Percentiles rank a stretch among this genome's conserved stretches.
Conservation (phyloP, 2,329 filamentous ascomycete genomes). For the Colletotrichum tofieldiae region DNA sequence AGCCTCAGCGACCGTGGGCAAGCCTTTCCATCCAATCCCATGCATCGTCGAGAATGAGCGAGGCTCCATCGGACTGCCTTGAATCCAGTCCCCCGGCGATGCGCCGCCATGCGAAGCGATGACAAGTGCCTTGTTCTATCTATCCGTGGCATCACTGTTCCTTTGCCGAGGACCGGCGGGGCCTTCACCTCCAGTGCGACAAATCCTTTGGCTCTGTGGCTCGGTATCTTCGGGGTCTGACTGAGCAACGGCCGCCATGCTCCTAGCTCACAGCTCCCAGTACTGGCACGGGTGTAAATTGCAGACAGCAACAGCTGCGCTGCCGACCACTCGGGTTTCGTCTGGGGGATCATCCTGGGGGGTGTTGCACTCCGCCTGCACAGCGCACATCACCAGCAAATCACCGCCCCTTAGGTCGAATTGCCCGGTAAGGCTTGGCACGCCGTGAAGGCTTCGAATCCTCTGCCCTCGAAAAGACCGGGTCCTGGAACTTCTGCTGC, state of each 20-base stretch:
- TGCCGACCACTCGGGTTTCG: too few relatives aligned
- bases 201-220: slow-evolving; percentile 9
- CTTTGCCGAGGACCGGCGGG: neutral
- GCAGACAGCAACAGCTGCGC: too few relatives aligned
- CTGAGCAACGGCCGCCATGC: slow-evolving; percentile 6
- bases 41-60: neutral
- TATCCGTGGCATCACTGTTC: neutral
- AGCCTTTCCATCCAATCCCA: neutral
- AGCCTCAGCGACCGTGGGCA: neutral
- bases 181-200: neutral
- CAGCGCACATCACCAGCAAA: neutral
- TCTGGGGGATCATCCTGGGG: too few relatives aligned
- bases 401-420: neutral
- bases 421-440: neutral
- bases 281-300: neutral
- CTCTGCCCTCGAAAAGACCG: neutral
- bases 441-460: neutral
- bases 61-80: neutral
- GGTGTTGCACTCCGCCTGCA: neutral
- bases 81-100: neutral
- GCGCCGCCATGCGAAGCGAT: neutral
- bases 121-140: slow-evolving; percentile 5
- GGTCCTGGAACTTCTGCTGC: neutral
- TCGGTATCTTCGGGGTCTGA: slow-evolving; percentile 4
- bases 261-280: neutral